Base-by-base conservation (phyloP, 257 asterid species). In the Avicennia marina region DNA sequence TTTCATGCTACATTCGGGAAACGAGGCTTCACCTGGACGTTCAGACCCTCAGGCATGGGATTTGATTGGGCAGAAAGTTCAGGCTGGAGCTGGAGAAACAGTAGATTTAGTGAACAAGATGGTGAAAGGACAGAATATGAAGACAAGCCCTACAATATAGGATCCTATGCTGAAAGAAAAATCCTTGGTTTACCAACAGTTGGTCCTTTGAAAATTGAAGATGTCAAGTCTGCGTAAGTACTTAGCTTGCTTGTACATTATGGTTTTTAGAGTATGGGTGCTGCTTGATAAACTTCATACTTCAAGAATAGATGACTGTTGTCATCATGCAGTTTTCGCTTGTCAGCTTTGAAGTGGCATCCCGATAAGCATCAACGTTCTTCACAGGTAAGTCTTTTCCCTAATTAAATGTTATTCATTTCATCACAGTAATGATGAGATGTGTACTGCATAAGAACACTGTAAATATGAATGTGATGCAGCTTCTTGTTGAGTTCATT, bases 141-240 rank as follows among this genome's bases (percentile, higher is more conserved):
- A 22, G 20, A 45, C 12, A 75, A 56, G 32, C 19, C 81, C 16
- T 72, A 42, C 62, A 16, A 7, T 40, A 20, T 62, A 18, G 90
- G 84, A 54, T 49, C 72, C 52, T 72, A 43, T 62, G 76, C 80
- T 41, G 89, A 90, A 62, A 80, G 95, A 64, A 58, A 69, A 74
- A 68, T 70, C 66, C 96, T 90, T 22, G 94, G 90, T 73, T 71
- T 90, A 51, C 96, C 98, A 19, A 60, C 70, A 40, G 53, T 64
- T 16, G 96, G 98, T 60, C 89, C 85, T 34, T 62, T 90, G 80
- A 77, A 67, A 70, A 79, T 90, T 13, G 79, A 80, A 69, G 95
- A 87, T 43, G 89, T 90, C 69, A 90, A 90, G 78, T 66, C 80
- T 68, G 98, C 98, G 98, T 90, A 78, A 87, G 96, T 81, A 39